Evolutionary conservation across 2,329 filamentous ascomycete species (phyloP), one percentile per base, ranked within the genome.

Genomic region (Cladobotryum mycophilum): DNA sequence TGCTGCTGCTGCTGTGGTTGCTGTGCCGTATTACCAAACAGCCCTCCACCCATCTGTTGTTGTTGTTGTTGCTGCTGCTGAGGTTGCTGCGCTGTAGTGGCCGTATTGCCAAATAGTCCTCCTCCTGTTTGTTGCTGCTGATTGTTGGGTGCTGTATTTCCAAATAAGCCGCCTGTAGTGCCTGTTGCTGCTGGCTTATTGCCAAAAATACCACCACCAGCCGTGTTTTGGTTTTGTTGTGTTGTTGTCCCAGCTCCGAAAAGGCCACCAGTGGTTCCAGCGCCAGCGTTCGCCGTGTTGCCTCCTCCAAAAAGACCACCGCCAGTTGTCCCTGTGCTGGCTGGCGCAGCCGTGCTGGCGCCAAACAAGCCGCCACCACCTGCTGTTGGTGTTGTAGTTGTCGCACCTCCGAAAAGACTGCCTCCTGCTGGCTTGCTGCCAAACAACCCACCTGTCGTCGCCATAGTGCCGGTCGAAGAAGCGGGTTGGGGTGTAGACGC

Each of bases 401-500:
- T 46, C 30, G 57, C 47, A 17, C 66, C 48, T 17, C 66, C 65
- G 53, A 69, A 70, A 34, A 70, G 57, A 11, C 62, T 58, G 2
- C 54, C 30, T 60, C 64, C 25, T 56, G 59, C 55, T 62, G 62
- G 47, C 38, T 53, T 53, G 15, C 58, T 54, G 35, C 67, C 69
- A 55, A 71, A 72, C 30, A 73, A 56, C 45, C 69, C 63, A 40
- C 70, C 64, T 17, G 64, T 61, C 17, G 67, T 65, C 43, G 70
- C 64, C 60, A 71, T 70, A 49, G 48, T 60, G 62, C 57, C 55
- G 52, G 61, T 54, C 51, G 60, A 55, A 14, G 64, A 56, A 53
- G 58, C 47, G 34, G 62, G 53, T 13, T 64, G 58, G 17, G 59
- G 64, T 53, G 63, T 54, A 45, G 56, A 55, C 42, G 56, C 48